A percentile compares a stretch with the other conserved stretches of the same genome.
These are phyloP conservation scores for Trametes elegans DNA, from an alignment of 768 basidiomycete genomes.

Conservation along the genomic window DNA sequence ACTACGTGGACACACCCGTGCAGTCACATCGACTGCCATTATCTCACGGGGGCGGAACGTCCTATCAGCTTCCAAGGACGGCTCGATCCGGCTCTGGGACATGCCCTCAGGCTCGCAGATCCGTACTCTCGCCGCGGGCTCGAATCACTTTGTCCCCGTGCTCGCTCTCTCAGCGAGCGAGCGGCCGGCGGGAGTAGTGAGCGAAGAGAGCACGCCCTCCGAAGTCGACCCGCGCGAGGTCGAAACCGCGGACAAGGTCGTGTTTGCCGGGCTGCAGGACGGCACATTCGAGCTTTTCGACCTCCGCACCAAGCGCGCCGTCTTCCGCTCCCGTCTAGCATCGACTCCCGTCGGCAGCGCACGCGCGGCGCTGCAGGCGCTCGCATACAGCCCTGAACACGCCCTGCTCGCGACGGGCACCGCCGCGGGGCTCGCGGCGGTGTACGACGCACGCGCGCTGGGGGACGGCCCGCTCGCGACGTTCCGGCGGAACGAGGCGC, in stretches of 20 bases:
- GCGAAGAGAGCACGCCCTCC: conserved; percentile 14
- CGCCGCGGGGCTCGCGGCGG: conserved; percentile 47
- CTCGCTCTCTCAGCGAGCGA: conserved; percentile 46
- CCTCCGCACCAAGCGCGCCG: conserved; percentile 37
- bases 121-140: conserved; percentile 36
- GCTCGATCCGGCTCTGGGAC: conserved; percentile 72
- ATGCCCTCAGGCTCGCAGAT: conserved; percentile 53
- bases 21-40: conserved; percentile 63
- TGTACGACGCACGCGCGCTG: conserved; percentile 55
- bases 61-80: conserved; percentile 66
- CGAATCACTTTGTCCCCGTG: conserved; percentile 40
- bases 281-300: conserved; percentile 59
- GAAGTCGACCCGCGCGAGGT: conserved; percentile 37
- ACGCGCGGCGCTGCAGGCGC: conserved; percentile 40
- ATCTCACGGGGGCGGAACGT: conserved; percentile 65
- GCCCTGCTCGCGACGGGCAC: conserved; percentile 61
- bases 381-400: conserved; percentile 41
- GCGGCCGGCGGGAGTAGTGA: conserved; percentile 29
- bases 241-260: conserved; percentile 45
- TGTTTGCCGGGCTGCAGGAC: conserved; percentile 54
- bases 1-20: conserved; percentile 62
- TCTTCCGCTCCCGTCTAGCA: conserved; percentile 26
- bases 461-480: conserved; percentile 31
- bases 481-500: conserved; percentile 44
- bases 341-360: conserved; percentile 25